These are phyloP conservation scores for Tilletiopsis washingtonensis DNA, from an alignment of 1,284 basidiomycete genomes.

Conservation along the genomic window DNA sequence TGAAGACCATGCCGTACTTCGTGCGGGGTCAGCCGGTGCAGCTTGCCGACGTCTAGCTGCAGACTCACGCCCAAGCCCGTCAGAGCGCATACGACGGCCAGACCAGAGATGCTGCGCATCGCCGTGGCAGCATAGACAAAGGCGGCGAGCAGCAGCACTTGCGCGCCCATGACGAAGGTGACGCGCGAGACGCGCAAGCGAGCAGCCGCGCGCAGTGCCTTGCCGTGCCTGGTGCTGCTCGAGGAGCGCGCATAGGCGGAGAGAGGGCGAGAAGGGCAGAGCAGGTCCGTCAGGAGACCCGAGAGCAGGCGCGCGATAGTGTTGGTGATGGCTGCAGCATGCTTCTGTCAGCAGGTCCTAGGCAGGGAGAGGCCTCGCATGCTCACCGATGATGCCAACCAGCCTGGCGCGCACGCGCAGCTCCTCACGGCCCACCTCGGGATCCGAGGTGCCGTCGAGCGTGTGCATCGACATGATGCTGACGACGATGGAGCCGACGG, in stretches of 20 bases:
- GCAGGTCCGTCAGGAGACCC: constrained; percentile 11
- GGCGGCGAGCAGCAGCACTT: constrained; percentile 4
- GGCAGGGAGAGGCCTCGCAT: constrained; percentile 1
- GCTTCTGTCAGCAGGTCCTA: background rate
- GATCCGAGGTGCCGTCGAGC: background rate
- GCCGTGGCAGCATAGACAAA: constrained; percentile 7
- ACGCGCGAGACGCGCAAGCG: constrained; percentile 6
- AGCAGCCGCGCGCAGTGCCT: background rate
- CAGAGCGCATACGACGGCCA: constrained; percentile 7
- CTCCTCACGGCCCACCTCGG: constrained; percentile 1
- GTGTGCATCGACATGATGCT: background rate
- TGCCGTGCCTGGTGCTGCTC: no score
- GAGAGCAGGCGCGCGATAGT: constrained; percentile 11
- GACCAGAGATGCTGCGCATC: constrained; percentile 1
- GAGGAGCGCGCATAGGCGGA: no score
- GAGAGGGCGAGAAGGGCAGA: background rate
- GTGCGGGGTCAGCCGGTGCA: constrained; percentile 4
- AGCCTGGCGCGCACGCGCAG: constrained; percentile 2
- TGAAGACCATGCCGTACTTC: constrained; percentile 17
- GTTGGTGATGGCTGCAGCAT: constrained; percentile 8
- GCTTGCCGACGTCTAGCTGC: no score
- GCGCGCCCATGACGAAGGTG: constrained; percentile 8
- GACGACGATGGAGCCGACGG: constrained; percentile 14
- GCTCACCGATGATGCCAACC: constrained; percentile 1
- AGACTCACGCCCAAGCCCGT: no score